These are phyloP conservation scores for Magnolia sinica DNA, from an alignment of 164 flowering plant genomes.

Conservation along the genomic window DNA sequence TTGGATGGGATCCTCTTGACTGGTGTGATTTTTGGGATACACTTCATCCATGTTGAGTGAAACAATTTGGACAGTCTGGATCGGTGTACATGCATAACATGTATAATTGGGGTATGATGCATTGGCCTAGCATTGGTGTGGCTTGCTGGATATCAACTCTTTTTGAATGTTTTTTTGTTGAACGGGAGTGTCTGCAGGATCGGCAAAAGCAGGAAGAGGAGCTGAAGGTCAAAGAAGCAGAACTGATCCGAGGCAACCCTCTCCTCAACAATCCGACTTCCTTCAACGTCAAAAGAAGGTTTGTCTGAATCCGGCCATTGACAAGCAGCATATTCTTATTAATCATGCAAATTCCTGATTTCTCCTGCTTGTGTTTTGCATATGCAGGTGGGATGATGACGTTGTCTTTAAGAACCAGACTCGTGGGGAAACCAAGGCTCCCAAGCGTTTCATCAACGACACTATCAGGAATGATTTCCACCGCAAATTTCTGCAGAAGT, in stretches of 20 bases:
- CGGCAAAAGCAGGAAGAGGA: constrained; percentile 70
- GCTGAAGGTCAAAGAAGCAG: constrained; percentile 81
- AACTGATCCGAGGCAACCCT: constrained; percentile 84
- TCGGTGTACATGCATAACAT: no score
- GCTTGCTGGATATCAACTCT: not conserved
- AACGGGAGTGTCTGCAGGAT: constrained; percentile 47
- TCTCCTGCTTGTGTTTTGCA: not conserved
- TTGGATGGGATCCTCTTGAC: no score
- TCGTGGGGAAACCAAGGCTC: constrained; percentile 83
- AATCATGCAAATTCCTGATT: not conserved
- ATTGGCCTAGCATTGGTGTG: not conserved
- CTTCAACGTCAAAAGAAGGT: constrained; percentile 87
- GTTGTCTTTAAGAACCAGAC: constrained; percentile 98
- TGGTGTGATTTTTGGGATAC: no score
- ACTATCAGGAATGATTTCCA: constrained; percentile 93
- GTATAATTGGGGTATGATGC: not conserved
- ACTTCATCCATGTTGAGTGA: no score
- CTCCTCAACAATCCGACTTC: constrained; percentile 64
- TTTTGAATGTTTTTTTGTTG: not conserved
- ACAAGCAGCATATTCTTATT: not conserved
- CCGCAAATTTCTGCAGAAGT: constrained; percentile 83
- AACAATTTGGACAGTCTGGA: no score
- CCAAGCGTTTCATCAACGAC: constrained; percentile 94
- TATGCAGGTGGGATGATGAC: constrained; percentile 90
- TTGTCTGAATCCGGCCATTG: constrained; percentile 2